Percentiles rank a stretch among this genome's conserved stretches.
Conservation (phyloP, 2,329 filamentous ascomycete genomes). For the Leptographium procerum region DNA sequence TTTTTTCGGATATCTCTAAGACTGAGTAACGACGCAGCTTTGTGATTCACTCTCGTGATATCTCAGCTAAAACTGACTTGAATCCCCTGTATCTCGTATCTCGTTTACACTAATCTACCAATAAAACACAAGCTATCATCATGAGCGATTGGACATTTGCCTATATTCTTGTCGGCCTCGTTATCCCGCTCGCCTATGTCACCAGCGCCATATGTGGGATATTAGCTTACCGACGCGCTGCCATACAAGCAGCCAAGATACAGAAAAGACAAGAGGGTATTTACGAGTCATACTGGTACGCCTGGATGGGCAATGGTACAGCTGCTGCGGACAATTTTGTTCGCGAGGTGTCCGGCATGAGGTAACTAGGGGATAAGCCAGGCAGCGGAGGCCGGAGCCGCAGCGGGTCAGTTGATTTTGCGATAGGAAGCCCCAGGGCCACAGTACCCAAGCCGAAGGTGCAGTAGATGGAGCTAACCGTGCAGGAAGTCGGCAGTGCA, state of each 20-base stretch:
- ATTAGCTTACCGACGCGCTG: background rate
- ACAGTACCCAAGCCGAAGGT: background rate
- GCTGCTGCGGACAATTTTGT: background rate
- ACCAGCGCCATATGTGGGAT: background rate
- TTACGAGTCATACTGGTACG: background rate
- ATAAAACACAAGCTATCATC: background rate
- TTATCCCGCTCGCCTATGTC: background rate
- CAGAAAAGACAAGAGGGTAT: background rate
- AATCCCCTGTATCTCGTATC: background rate
- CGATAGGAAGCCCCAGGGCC: background rate
- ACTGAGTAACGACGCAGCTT: background rate
- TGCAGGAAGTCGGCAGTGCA: background rate
- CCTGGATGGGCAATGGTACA: background rate
- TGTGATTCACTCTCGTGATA: background rate
- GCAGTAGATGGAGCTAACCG: background rate
- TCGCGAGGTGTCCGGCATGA: background rate
- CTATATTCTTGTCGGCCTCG: constrained; percentile 1
- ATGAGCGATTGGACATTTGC: constrained; percentile 2
- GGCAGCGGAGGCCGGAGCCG: background rate
- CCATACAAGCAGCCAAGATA: background rate
- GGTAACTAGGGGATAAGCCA: background rate
- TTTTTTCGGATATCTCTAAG: background rate
- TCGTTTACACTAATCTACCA: too few relatives aligned
- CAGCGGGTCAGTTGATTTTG: background rate
- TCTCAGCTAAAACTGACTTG: background rate